Evolutionary conservation across 352 stramenopile species (phyloP), one percentile per base, ranked within the genome.

Genomic region (Pythium vanterpoolii): DNA sequence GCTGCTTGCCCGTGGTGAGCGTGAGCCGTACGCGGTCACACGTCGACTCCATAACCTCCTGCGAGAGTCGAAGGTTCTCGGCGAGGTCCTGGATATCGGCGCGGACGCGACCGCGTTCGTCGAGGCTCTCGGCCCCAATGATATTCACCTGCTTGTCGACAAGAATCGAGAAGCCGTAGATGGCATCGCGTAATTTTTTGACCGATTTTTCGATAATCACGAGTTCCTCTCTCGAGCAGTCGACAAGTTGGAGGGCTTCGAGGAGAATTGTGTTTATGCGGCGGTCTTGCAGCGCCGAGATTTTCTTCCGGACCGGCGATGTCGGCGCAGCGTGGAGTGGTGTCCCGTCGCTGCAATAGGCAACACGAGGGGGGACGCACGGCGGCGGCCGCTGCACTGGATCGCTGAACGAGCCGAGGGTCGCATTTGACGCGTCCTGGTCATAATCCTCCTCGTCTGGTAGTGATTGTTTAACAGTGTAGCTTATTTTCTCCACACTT

Each of bases 101-200:
- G 50, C 79, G 76, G 26, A 88, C 62, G 11, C 78, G 74, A 0
- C 67, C 71, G 16, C 74, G 60, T 39, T 85, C 72, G 18, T 85
- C 74, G 13, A 73, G 42, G 16, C 60, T 84, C 40, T 77, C 62
- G 3, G 28, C 58, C 14, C 77, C 73, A 26, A 86, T 76, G 51
- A 88, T 82, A 21, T 81, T 85, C 28, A 89, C 81, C 44, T 89
- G 82, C 45, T 87, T 88, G 64, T 88, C 82, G n/a, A 91, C 73
- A 3, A 91, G 69, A 19, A 91, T 69, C 9, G 79, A 72, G 42
- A 91, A 89, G 0, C 76, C 74, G 28, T 87, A 61, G 46, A 90
- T 79, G 3, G 73, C 76, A 42, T 87, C 76, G 18, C 78, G 72
- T 8, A 92, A 56, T 8, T 77, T 71, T 48, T 78, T 84, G 44